Percentiles rank a stretch among this genome's conserved stretches.
phyloP scores from a whole-genome alignment of 805 yeast genomes.

The Hanseniaspora pseudoguilliermondii region DNA sequence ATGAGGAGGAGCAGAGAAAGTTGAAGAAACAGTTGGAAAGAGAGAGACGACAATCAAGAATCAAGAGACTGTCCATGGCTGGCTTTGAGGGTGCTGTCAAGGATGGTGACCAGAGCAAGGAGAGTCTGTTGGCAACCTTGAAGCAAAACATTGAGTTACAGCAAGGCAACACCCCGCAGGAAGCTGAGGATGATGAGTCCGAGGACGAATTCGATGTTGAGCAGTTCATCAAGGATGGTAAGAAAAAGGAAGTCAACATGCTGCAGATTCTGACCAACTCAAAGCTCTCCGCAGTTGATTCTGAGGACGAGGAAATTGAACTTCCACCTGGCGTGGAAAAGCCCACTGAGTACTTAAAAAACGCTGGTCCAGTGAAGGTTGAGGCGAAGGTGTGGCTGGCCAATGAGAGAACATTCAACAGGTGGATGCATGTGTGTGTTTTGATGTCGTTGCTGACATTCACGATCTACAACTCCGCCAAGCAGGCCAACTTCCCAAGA shows the following conservation, averaged over 20 bases:
- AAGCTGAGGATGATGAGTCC: background rate
- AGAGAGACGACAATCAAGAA: constrained; percentile 26
- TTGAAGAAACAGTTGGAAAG: constrained; percentile 35
- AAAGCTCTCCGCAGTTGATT: constrained; percentile 46
- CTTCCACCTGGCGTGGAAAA: constrained; percentile 82
- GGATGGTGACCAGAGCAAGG: background rate
- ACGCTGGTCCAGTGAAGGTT: constrained; percentile 82
- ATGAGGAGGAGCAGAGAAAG: constrained; percentile 49
- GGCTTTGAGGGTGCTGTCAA: constrained; percentile 12
- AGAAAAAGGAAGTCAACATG: constrained; percentile 22
- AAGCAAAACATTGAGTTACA: constrained; percentile 1
- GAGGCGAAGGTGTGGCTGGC: constrained; percentile 99
- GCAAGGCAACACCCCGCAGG: background rate
- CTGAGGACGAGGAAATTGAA: constrained; percentile 76
- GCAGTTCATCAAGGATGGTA: constrained; percentile 40
- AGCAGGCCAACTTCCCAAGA: constrained; percentile 47
- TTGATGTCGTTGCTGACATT: constrained; percentile 76
- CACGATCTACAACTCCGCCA: constrained; percentile 64
- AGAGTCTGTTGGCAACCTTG: constrained; percentile 6
- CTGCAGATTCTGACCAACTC: constrained; percentile 31
- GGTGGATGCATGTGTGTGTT: constrained; percentile 87
- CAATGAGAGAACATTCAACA: constrained; percentile 89
- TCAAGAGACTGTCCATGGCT: constrained; percentile 27
- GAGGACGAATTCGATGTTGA: constrained; percentile 40
- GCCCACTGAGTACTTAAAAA: constrained; percentile 68